Evolutionary conservation across 352 stramenopile genomes (phyloP).

Genomic region (Pythium utonaiense): DNA sequence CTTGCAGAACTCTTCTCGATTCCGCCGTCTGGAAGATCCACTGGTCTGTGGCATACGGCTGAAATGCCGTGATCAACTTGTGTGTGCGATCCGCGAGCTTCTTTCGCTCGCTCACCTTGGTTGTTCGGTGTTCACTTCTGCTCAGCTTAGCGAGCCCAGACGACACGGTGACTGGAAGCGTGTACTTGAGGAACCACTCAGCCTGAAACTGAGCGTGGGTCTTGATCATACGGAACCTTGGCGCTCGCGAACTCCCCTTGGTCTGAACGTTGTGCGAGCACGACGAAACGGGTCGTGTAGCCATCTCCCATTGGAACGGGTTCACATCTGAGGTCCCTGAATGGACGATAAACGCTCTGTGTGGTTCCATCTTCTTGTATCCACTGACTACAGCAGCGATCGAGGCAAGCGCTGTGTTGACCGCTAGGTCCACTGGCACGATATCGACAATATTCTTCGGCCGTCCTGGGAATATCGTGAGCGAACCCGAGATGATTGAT

Average conservation of each 20-base stretch:
- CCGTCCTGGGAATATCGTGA: slow-evolving; percentile 74
- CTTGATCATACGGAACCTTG: slow-evolving; percentile 65
- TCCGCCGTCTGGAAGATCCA: slow-evolving; percentile 62
- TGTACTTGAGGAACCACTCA: too few species aligned
- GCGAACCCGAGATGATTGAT: slow-evolving; percentile 57
- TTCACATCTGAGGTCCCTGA: slow-evolving; percentile 73
- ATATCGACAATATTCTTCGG: slow-evolving; percentile 75
- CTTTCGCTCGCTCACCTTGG: slow-evolving; percentile 55
- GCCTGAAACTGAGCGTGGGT: slow-evolving; percentile 68
- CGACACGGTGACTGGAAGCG: too few species aligned
- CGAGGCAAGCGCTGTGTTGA: slow-evolving; percentile 70
- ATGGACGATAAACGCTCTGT: slow-evolving; percentile 52
- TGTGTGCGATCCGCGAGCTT: slow-evolving; percentile 63
- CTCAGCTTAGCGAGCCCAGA: too few species aligned
- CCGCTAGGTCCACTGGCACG: slow-evolving; percentile 74
- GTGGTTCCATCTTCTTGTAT: not conserved
- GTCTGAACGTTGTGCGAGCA: slow-evolving; percentile 66
- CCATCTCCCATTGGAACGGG: slow-evolving; percentile 62
- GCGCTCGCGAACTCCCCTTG: slow-evolving; percentile 34
- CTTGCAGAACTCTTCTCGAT: slow-evolving; percentile 26
- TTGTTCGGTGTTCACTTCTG: slow-evolving; percentile 43
- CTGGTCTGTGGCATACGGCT: slow-evolving; percentile 77
- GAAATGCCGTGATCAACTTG: slow-evolving; percentile 69
- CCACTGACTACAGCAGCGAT: slow-evolving; percentile 30
- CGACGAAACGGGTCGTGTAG: slow-evolving; percentile 39